Evolutionary conservation across 2,329 filamentous ascomycete species (phyloP), one percentile per base, ranked within the genome.

Genomic region (Mycogone perniciosa): DNA sequence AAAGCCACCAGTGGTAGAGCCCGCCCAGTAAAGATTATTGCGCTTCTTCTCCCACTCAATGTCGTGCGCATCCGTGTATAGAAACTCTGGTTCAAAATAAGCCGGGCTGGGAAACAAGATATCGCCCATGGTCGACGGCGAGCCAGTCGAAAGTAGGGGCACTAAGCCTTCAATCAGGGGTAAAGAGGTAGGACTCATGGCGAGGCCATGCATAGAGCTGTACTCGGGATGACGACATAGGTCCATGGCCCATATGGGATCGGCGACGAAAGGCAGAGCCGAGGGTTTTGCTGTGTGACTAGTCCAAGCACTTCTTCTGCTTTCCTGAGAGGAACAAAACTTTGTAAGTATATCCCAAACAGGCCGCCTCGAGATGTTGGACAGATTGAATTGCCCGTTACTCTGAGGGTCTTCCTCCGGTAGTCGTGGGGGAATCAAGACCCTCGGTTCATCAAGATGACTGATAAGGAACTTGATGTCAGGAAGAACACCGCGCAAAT

Each of bases 21-120:
- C 80, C 0, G 74, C 71, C 80, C 80, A 83, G 59, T 82, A 82
- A 0, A 82, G 58, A 2, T 71, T 72, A 34, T 75, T 72, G 1
- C 56, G 56, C 56, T 83, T 84, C 5, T 65, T 43, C 0, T 73
- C 61, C 77, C 78, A 83, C 0, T 64, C 58, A 0, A 71, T 37
- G 51, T 81, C 79, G 2, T 65, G 43, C 0, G 52, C 31, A 0
- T 63, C 58, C 2, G 71, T 60, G 56, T 80, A 81, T 4, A 57
- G 53, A 31, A 75, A 71, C 39, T 70, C 64, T 2, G 62, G 11
- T 52, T 71, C 65, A n/a, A 70, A 57, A 53, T 81, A 81, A 1
- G 72, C 71, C 0, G 77, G 70, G 41, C 73, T 75, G 0, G 79
- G 80, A 27, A 73, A 72, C 4, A 81, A 52, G 0, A 83, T 71